Conservation (phyloP, 495 filamentous ascomycete genomes). For the Aspergillus egyptiacus region DNA sequence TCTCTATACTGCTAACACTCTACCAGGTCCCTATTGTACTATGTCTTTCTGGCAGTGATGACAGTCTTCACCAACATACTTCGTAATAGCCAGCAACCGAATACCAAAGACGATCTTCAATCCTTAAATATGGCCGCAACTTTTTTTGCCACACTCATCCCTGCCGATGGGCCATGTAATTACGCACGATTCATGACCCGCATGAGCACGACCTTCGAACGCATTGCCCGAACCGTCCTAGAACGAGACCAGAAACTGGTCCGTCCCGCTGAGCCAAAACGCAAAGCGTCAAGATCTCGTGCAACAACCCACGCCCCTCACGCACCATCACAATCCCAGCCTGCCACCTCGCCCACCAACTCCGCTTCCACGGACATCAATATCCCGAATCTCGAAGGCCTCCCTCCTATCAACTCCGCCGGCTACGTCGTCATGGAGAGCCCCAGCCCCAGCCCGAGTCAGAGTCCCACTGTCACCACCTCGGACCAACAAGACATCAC, state of each 20-base stretch:
- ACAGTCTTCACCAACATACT: conserved; percentile 93
- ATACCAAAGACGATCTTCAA: conserved; percentile 75
- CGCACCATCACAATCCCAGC: neutral
- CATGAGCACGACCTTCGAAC: conserved; percentile 84
- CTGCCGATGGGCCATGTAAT: conserved; percentile 58
- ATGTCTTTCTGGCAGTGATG: conserved; percentile 84
- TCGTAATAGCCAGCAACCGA: conserved; percentile 75
- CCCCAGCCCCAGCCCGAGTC: conserved; percentile 5
- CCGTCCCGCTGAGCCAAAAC: neutral
- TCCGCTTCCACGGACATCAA: conserved; percentile 13
- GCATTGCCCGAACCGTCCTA: conserved; percentile 79
- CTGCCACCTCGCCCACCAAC: neutral
- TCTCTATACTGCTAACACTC: conserved; percentile 4
- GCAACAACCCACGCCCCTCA: conserved; percentile 7
- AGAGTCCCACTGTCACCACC: neutral
- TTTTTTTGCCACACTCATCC: conserved; percentile 71
- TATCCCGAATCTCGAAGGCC: conserved; percentile 34
- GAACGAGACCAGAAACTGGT: conserved; percentile 78
- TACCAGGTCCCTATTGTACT: conserved; percentile 84
- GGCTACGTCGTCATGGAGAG: conserved; percentile 39
- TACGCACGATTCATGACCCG: conserved; percentile 84
- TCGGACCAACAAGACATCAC: conserved; percentile 4
- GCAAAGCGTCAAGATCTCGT: conserved; percentile 8
- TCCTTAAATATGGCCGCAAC: conserved; percentile 83
- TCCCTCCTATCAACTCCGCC: conserved; percentile 34